Evolutionary conservation across 257 asterid species (phyloP).

Genomic region (Capsicum pubescens): DNA sequence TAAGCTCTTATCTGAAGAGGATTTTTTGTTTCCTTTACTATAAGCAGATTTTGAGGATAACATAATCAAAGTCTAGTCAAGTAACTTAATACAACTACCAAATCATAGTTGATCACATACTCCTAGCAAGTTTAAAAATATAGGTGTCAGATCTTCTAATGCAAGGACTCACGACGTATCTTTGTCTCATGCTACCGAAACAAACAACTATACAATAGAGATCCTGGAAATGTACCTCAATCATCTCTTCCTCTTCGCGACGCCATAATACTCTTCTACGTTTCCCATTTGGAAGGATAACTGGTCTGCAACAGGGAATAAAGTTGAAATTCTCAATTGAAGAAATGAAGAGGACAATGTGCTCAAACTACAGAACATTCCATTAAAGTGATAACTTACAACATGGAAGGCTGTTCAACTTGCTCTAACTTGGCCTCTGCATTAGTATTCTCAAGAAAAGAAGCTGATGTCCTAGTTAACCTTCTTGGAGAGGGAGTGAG

Average conservation of each 20-base stretch:
- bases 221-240: constrained; percentile 53
- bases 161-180: constrained; percentile 8
- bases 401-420: constrained; percentile 33
- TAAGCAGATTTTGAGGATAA: neutral
- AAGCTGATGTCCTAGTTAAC: constrained; percentile 43
- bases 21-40: neutral
- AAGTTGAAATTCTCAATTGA: constrained; percentile 13
- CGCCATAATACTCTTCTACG: constrained; percentile 61
- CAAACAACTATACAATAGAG: constrained; percentile 22
- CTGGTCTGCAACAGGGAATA: constrained; percentile 47
- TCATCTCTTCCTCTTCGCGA: constrained; percentile 66
- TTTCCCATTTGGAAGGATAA: constrained; percentile 37
- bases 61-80: too few relatives aligned
- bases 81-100: too few relatives aligned
- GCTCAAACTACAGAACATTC: constrained; percentile 23
- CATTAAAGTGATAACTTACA: constrained; percentile 44
- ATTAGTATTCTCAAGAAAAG: constrained; percentile 34
- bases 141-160: neutral
- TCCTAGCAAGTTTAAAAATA: neutral
- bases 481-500: constrained; percentile 37
- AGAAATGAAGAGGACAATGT: constrained; percentile 1
- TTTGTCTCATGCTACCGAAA: constrained; percentile 11
- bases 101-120: too few relatives aligned
- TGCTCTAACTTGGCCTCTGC: constrained; percentile 38
- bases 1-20: too few relatives aligned